A percentile compares a stretch with the other conserved stretches of the same genome.
Conservation (phyloP, 1,139 yeast species). For the Wickerhamomyces sp. region DNA sequence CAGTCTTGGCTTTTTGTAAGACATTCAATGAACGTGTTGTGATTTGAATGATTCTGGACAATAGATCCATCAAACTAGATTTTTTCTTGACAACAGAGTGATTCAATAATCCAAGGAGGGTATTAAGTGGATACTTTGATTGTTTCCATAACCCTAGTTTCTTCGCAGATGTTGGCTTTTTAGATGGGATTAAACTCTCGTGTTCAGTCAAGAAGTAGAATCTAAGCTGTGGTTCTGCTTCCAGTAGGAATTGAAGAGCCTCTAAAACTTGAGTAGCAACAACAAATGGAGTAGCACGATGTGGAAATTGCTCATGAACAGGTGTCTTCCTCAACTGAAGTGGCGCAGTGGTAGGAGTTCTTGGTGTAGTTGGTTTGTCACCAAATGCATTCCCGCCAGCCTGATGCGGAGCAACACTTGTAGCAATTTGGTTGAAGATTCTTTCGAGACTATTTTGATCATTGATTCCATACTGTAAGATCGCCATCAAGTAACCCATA, state of each 20-base stretch:
- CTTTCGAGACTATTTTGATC: slow-evolving; percentile 60
- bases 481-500: slow-evolving; percentile 61
- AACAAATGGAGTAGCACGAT: slow-evolving; percentile 60
- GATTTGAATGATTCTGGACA: slow-evolving; percentile 70
- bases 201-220: slow-evolving; percentile 80
- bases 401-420: slow-evolving; percentile 9
- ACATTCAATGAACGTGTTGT: slow-evolving; percentile 69
- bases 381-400: slow-evolving; percentile 2
- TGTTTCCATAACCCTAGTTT: slow-evolving; percentile 38
- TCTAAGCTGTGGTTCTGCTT: slow-evolving; percentile 63
- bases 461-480: slow-evolving; percentile 68
- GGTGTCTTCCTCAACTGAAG: slow-evolving; percentile 8
- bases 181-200: slow-evolving; percentile 52
- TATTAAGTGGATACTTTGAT: slow-evolving; percentile 67
- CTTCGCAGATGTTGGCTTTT: slow-evolving; percentile 32
- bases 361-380: slow-evolving; percentile 19
- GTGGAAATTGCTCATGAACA: slow-evolving; percentile 39
- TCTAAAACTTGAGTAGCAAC: slow-evolving; percentile 79
- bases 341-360: slow-evolving; percentile 22
- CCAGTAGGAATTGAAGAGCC: slow-evolving; percentile 66
- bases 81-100: slow-evolving; percentile 64
- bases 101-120: slow-evolving; percentile 58
- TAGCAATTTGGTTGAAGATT: slow-evolving; percentile 54
- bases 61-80: slow-evolving; percentile 67
- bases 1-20: slow-evolving; percentile 33